Conservation (phyloP, 2,329 filamentous ascomycete genomes). For the Trichoderma endophyticum region DNA sequence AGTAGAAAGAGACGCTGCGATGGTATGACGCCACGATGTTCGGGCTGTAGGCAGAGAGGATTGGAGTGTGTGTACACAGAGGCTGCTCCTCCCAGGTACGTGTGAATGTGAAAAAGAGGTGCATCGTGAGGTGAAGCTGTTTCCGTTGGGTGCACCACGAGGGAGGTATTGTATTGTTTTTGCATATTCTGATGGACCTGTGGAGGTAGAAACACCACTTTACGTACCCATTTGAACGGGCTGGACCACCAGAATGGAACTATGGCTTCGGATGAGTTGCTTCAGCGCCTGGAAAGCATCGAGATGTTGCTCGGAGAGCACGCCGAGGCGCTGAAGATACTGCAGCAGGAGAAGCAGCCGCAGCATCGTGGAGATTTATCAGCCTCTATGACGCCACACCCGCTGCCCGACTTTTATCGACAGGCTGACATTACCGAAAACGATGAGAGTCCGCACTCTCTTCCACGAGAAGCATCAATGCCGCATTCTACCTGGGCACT, state of each 20-base stretch:
- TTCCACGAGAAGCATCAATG: background rate
- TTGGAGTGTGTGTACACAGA: conserved; percentile 7
- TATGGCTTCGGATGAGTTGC: background rate
- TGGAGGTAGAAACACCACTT: background rate
- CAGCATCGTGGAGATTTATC: background rate
- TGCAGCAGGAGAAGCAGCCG: conserved; percentile 8
- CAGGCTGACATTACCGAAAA: background rate
- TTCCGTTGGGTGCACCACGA: no score
- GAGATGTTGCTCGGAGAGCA: conserved; percentile 12
- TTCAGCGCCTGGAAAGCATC: conserved; percentile 11
- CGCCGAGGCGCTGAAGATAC: background rate
- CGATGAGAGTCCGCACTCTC: background rate
- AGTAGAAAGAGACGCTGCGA: conserved; percentile 13
- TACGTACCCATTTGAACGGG: background rate
- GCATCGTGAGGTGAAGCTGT: background rate
- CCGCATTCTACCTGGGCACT: conserved; percentile 17
- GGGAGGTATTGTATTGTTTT: background rate
- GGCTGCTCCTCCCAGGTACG: background rate
- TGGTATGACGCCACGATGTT: background rate
- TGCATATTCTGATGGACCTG: background rate
- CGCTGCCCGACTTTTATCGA: conserved; percentile 9
- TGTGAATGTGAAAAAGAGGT: background rate
- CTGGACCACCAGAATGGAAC: background rate
- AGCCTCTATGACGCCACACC: background rate
- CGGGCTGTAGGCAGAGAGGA: conserved; percentile 1